A percentile compares a stretch with the other conserved stretches of the same genome.
Conservation (phyloP, 176 grass and related monocot species). For the Eragrostis curvula region DNA sequence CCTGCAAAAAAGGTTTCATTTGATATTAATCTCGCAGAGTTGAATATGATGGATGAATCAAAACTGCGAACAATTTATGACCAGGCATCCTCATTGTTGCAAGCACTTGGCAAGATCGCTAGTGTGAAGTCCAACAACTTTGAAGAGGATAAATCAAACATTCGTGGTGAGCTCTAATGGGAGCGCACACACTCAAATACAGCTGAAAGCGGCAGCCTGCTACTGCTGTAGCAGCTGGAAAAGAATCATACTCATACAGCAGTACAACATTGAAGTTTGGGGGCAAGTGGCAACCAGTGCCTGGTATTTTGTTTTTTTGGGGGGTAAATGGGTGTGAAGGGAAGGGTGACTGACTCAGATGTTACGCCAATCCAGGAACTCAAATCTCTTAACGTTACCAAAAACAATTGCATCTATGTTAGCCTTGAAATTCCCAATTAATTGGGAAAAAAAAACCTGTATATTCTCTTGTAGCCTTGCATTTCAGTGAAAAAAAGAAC, state of each 20-base stretch:
- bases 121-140: background rate
- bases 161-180: background rate
- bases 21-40: conserved; percentile 30
- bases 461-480: background rate
- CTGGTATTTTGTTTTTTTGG: background rate
- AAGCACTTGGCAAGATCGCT: conserved; percentile 29
- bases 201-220: background rate
- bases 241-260: background rate
- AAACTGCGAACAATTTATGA: conserved; percentile 29
- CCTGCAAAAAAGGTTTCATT: conserved; percentile 26
- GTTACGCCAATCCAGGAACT: background rate
- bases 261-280: background rate
- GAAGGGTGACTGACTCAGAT: background rate
- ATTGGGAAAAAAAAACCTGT: background rate
- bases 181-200: background rate
- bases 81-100: conserved; percentile 27
- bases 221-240: conserved; percentile 1
- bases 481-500: background rate
- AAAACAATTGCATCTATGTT: background rate
- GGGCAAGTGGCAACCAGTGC: background rate
- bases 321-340: background rate
- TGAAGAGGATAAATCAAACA: conserved; percentile 25
- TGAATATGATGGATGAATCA: conserved; percentile 30
- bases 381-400: background rate
- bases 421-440: background rate